phyloP scores from a whole-genome alignment of 2,329 filamentous ascomycete species.

The Neophaeococcomyces mojaviensis region DNA sequence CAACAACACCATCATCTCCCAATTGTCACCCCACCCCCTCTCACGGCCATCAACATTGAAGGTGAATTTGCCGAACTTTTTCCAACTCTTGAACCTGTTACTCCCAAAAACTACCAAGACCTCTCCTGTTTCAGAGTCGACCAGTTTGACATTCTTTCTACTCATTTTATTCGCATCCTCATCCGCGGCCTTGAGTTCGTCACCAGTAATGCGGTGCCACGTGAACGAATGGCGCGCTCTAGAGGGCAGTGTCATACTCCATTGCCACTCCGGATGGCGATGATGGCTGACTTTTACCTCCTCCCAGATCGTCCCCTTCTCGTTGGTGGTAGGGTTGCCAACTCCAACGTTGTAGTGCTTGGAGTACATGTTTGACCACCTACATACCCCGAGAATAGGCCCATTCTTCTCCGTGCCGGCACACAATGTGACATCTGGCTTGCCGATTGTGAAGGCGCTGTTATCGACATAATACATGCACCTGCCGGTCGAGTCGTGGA shows the following conservation, averaged over 20 bases:
- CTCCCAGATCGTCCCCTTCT: slow-evolving; percentile 18
- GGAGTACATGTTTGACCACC: slow-evolving; percentile 5
- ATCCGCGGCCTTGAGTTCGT: not conserved
- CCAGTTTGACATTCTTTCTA: slow-evolving; percentile 27
- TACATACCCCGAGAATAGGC: not conserved
- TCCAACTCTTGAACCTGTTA: slow-evolving; percentile 24
- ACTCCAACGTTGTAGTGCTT: slow-evolving; percentile 2
- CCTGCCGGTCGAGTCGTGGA: not conserved
- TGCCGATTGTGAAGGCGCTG: slow-evolving; percentile 1
- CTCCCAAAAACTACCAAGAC: slow-evolving; percentile 28
- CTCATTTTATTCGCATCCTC: not conserved
- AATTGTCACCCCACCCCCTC: slow-evolving; percentile 4
- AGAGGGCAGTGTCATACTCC: not conserved
- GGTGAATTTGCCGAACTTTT: slow-evolving; percentile 27
- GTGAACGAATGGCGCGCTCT: not conserved
- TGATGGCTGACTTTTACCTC: slow-evolving; percentile 13
- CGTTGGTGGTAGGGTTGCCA: slow-evolving; percentile 1
- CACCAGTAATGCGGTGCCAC: not conserved
- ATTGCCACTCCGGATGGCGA: not conserved
- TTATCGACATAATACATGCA: slow-evolving; percentile 10
- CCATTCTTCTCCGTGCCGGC: slow-evolving; percentile 6
- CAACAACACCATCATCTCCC: slow-evolving; percentile 8
- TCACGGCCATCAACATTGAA: slow-evolving; percentile 1
- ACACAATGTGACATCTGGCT: slow-evolving; percentile 6
- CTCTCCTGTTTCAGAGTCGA: slow-evolving; percentile 24